These are phyloP conservation scores for Holtermanniella nyarrowii DNA, from an alignment of 768 basidiomycete genomes.

Conservation along the genomic window DNA sequence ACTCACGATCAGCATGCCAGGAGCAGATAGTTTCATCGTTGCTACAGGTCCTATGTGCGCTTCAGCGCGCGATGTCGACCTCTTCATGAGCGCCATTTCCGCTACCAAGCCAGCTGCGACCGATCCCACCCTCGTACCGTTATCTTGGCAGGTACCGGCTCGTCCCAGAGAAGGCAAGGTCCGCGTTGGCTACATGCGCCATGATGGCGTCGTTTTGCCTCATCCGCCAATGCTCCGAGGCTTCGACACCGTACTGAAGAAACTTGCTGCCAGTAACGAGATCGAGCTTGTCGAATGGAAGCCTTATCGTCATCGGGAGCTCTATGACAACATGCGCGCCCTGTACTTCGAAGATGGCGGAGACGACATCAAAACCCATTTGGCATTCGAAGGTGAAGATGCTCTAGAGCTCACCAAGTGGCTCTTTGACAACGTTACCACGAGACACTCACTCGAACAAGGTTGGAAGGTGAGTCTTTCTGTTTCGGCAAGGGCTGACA, in stretches of 20 bases:
- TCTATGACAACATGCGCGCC: not conserved
- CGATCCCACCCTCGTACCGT: not conserved
- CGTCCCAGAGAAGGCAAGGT: not conserved
- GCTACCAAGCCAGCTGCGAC: not conserved
- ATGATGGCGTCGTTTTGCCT: slow-evolving; percentile 1
- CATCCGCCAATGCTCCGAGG: not conserved
- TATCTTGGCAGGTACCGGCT: not conserved
- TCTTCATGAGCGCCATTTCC: not conserved
- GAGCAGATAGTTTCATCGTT: not conserved
- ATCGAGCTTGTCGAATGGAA: not conserved
- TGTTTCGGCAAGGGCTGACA: not conserved
- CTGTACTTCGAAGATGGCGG: slow-evolving; percentile 1
- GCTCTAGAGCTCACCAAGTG: not conserved
- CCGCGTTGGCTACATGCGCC: not conserved
- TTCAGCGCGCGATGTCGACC: not conserved
- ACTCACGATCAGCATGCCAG: not conserved
- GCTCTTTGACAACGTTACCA: not conserved
- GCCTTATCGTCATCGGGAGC: not conserved
- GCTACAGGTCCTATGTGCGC: not conserved
- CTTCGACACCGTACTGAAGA: not conserved
- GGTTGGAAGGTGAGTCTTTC: not conserved
- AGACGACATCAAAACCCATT: not conserved
- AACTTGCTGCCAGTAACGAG: not conserved
- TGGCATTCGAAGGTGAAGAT: not conserved
- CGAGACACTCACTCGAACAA: not conserved